Base-by-base conservation (phyloP, 768 basidiomycete species). In the Amanita exitialis region DNA sequence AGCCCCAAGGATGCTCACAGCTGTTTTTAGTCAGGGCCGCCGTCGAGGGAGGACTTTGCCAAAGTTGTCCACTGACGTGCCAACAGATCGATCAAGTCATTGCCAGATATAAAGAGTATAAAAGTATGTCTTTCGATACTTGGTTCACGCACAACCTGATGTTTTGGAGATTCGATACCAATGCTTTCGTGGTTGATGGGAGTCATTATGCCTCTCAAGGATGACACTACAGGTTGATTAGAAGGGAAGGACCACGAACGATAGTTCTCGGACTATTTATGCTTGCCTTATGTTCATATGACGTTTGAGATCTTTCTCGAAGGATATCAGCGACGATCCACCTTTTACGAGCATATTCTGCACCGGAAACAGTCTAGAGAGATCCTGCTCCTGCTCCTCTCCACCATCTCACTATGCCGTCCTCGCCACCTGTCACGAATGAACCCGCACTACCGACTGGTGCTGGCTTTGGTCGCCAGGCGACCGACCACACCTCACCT, bases 401-500 rank as follows among this genome's bases (percentile, higher is more conserved):
- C 84, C 83, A 90, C 86, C 86, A 90, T 51, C 76, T 71, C 3
- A 88, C 80, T 1, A 72, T 57, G 0, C 87, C 89, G 51, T 89
- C 86, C 55, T 88, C 82, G 2, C 85, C 85, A 15, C 84, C 86
- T 51, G 71, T 84, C 20, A 87, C 78, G 60, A 86, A 90, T 2
- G 80, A 79, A 18, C 82, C 81, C 2, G 80, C 75, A 1, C 72
- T 72, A 0, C 78, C 79, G 7, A 67, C 60, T 1, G 75, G 69
- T 3, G 84, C 66, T 15, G 77, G 72, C 58, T 73, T 77, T 5
- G 86, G 86, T 34, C 81, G 71, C 89, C 90, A 91, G 4, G 84
- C 80, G 1, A 90, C 86, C 12, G 79, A 73, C 90, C 90, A 92
- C 1, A 92, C 85, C 58, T 90, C 88, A 18, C 83, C 83, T 1